phyloP scores from a whole-genome alignment of 1,284 basidiomycete species.

The Austropuccinia psidii region DNA sequence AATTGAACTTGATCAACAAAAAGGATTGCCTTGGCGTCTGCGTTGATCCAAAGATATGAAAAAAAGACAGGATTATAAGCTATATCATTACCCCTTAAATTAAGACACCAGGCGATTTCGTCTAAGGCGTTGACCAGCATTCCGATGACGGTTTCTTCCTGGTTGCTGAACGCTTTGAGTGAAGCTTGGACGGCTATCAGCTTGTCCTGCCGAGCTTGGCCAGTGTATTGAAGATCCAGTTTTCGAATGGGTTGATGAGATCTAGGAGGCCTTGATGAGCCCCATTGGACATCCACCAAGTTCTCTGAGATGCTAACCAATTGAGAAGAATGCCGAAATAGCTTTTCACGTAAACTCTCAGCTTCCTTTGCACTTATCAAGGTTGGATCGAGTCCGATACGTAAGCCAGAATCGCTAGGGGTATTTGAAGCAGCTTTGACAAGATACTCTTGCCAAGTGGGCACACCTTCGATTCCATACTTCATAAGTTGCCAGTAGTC shows the following conservation, averaged over 20 bases:
- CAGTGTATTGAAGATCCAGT: conserved; percentile 63
- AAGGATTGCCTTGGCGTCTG: not conserved
- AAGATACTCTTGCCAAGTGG: conserved; percentile 81
- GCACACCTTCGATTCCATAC: conserved; percentile 75
- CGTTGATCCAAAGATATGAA: conserved; percentile 58
- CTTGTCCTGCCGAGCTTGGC: conserved; percentile 62
- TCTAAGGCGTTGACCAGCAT: conserved; percentile 68
- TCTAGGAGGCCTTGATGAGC: conserved; percentile 58
- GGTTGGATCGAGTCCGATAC: conserved; percentile 45
- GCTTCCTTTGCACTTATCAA: conserved; percentile 46
- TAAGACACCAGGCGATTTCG: conserved; percentile 64
- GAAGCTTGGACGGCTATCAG: conserved; percentile 55
- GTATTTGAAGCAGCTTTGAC: conserved; percentile 56
- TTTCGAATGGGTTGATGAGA: conserved; percentile 65
- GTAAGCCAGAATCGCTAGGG: conserved; percentile 16
- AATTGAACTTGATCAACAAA: conserved; percentile 14
- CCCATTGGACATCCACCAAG: conserved; percentile 77
- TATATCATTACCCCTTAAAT: conserved; percentile 85
- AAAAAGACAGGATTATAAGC: conserved; percentile 80
- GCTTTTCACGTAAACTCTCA: conserved; percentile 52
- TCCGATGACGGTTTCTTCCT: conserved; percentile 57
- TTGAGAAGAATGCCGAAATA: conserved; percentile 54
- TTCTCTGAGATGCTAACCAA: conserved; percentile 64
- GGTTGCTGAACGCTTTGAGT: conserved; percentile 52
- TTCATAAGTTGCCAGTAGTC: conserved; percentile 89